Percentiles rank a stretch among this genome's conserved stretches.
These are phyloP conservation scores for Ophiostoma perfectum DNA, from an alignment of 2,329 filamentous ascomycete species.

Conservation along the genomic window DNA sequence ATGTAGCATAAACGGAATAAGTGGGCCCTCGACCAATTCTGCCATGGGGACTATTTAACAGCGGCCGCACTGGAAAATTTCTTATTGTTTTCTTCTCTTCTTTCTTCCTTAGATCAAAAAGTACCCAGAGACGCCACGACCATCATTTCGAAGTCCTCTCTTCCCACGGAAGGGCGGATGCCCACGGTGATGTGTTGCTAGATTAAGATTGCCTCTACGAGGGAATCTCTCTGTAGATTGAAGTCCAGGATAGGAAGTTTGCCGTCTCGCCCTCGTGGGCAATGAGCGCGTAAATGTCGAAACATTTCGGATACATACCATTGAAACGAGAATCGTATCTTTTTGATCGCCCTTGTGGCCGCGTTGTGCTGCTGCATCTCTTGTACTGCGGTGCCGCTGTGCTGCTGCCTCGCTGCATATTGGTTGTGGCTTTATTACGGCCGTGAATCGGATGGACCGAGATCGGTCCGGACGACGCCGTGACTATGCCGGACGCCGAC, in stretches of 20 bases:
- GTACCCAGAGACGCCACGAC: conserved; percentile 59
- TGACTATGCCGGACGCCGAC: too few relatives aligned
- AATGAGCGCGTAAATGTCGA: conserved; percentile 53
- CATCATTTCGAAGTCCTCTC: conserved; percentile 45
- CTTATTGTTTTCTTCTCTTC: conserved; percentile 30
- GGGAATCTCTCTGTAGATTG: conserved; percentile 48
- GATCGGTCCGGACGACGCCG: too few relatives aligned
- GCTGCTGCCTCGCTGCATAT: too few relatives aligned
- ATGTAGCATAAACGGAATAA: neutral
- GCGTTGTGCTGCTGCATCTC: neutral
- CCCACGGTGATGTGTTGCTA: conserved; percentile 59
- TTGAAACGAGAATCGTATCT: neutral
- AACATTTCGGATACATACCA: conserved; percentile 51
- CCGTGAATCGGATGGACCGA: too few relatives aligned
- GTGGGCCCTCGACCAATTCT: neutral
- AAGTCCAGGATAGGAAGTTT: conserved; percentile 61
- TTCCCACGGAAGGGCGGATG: neutral
- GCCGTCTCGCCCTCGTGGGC: conserved; percentile 40
- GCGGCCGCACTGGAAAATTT: conserved; percentile 19
- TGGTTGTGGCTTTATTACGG: too few relatives aligned
- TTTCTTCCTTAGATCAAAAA: conserved; percentile 57
- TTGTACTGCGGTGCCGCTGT: too few relatives aligned
- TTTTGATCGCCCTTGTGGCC: too few relatives aligned
- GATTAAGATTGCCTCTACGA: conserved; percentile 35
- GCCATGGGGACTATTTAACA: conserved; percentile 12